Evolutionary conservation across 352 stramenopile species (phyloP), one percentile per base, ranked within the genome.

Genomic region (Globisporangium camurandrum): DNA sequence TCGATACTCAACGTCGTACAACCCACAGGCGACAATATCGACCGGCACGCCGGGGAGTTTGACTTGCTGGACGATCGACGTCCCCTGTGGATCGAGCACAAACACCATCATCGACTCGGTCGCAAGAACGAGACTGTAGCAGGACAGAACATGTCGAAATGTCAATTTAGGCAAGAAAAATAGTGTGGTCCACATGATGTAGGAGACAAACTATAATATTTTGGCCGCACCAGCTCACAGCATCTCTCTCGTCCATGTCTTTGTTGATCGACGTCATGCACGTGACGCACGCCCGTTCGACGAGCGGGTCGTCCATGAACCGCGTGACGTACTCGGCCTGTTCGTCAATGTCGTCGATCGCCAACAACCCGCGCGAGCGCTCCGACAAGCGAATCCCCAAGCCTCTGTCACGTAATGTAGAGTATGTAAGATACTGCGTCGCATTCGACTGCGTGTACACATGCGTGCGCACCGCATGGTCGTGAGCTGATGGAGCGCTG

Each of bases 251-350:
- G 42, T 95, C 84, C 67, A 88, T 86, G 52, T 84, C 90, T 49
- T 91, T 95, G 57, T 93, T 92, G 54, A 96, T 71, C 14, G 79
- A 88, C 3, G 84, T 84, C 79, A 96, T 91, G 62, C 83, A 93
- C 22, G 84, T 95, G 49, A 96, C 81, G 26, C 62, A 78, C 19
- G 75, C 73, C 3, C 74, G 69, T 53, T 89, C 77, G n/a, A 86
- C 24, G 1, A 92, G 67, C 20, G 71, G 64, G 1, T 88, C 76
- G 50, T 92, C 76, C 71, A 92, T 86, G 51, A 87, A 89, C 4
- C 78, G 67, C 17, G 73, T 82, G 10, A 90, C 76, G 47, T 88
- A 90, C 52, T 93, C 76, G 17, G 78, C 76, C 39, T 93, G 81
- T 43, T 90, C 75, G 43, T 87, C 78, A 24, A 88, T 84, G 49